Percentiles rank a stretch among this genome's conserved stretches.
Evolutionary conservation across 805 yeast genomes (phyloP).

Genomic region (Suhomyces sp.): DNA sequence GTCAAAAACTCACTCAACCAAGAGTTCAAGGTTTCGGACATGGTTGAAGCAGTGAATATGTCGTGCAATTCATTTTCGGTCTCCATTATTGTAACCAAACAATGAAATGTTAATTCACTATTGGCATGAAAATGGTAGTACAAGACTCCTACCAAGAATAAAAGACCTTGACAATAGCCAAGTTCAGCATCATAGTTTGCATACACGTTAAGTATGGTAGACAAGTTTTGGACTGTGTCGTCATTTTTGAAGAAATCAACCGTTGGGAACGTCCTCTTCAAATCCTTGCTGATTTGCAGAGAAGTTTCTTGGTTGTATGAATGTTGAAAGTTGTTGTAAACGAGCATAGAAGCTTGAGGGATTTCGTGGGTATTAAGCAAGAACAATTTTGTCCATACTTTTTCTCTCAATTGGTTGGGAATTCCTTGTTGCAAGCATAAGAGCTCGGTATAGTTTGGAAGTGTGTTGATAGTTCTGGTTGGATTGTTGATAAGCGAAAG

Average conservation of each 20-base stretch:
- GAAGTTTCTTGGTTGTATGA: slow-evolving; percentile 38
- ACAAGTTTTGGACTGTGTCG: slow-evolving; percentile 45
- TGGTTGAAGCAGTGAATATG: slow-evolving; percentile 48
- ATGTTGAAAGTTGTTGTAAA: slow-evolving; percentile 41
- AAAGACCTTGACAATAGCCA: slow-evolving; percentile 68
- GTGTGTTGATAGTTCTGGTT: slow-evolving; percentile 41
- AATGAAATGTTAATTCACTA: slow-evolving; percentile 45
- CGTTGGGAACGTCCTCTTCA: slow-evolving; percentile 58
- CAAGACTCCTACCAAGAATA: slow-evolving; percentile 60
- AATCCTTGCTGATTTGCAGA: slow-evolving; percentile 52
- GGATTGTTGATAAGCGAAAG: slow-evolving; percentile 42
- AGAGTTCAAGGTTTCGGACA: slow-evolving; percentile 51
- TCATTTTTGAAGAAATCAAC: slow-evolving; percentile 45
- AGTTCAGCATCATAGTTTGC: slow-evolving; percentile 62
- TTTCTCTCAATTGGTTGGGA: slow-evolving; percentile 41
- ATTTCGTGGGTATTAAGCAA: slow-evolving; percentile 28
- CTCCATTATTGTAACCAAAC: slow-evolving; percentile 57
- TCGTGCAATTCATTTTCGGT: slow-evolving; percentile 49
- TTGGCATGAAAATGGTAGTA: slow-evolving; percentile 37
- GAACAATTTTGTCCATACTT: slow-evolving; percentile 44
- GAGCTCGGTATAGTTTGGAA: slow-evolving; percentile 48
- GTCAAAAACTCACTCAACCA: slow-evolving; percentile 52
- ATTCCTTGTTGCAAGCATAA: slow-evolving; percentile 43
- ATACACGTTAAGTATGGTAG: slow-evolving; percentile 57
- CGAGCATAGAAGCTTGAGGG: slow-evolving; percentile 32